A percentile compares a stretch with the other conserved stretches of the same genome.
Conservation (phyloP, 345 rosid genomes). For the Eucalyptus coolabah region DNA sequence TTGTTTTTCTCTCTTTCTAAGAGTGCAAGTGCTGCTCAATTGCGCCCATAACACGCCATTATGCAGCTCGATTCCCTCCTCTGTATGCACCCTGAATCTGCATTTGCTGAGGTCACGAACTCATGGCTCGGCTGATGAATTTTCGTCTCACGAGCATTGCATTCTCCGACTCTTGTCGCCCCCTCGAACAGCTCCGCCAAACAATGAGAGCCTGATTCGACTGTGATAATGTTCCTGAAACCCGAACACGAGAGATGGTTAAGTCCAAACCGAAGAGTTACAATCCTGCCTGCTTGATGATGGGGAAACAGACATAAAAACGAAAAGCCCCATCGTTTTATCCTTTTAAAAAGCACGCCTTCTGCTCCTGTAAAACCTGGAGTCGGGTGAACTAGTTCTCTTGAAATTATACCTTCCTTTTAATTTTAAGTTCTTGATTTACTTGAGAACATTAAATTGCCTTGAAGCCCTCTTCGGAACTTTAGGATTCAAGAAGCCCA, state of each 20-base stretch:
- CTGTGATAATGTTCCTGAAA: too few relatives aligned
- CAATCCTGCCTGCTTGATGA: too few relatives aligned
- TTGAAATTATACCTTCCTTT: not conserved
- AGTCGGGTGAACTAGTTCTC: not conserved
- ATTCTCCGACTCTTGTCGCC: not conserved
- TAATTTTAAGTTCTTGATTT: not conserved
- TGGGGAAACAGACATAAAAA: not conserved
- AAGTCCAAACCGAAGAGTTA: too few relatives aligned
- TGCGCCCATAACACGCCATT: not conserved
- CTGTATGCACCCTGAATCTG: not conserved
- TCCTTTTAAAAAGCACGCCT: not conserved
- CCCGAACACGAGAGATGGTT: too few relatives aligned
- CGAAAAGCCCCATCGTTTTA: not conserved
- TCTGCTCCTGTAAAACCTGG: not conserved
- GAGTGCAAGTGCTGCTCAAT: not conserved
- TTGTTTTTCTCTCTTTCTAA: not conserved
- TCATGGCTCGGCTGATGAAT: not conserved
- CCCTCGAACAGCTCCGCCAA: not conserved
- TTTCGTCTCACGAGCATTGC: not conserved
- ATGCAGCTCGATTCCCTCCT: not conserved
- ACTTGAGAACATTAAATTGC: not conserved
- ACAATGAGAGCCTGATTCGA: not conserved
- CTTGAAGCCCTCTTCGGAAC: not conserved
- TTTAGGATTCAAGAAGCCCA: not conserved
- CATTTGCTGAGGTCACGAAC: not conserved